Conservation (phyloP, 202 grass and related monocot species). For the Carex sylvatica region DNA sequence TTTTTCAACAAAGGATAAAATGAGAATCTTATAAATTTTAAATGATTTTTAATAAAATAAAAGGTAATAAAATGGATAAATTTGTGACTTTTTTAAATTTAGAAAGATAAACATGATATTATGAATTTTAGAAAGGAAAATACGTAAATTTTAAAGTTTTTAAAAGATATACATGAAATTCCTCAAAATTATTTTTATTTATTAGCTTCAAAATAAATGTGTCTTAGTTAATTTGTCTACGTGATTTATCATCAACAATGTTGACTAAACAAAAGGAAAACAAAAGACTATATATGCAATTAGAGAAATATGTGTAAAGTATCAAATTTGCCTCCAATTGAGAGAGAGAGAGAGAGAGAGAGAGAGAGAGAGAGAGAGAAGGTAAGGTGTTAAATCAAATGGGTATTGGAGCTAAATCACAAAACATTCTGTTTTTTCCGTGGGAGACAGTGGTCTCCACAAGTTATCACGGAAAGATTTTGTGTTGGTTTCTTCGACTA, state of each 20-base stretch:
- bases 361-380: not conserved
- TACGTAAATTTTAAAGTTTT: too few relatives aligned
- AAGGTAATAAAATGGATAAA: too few relatives aligned
- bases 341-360: not conserved
- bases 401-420: slow-evolving; percentile 6
- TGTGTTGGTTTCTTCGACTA: not conserved
- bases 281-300: not conserved
- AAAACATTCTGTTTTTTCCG: not conserved
- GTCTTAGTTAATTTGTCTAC: not conserved
- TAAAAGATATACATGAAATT: not conserved
- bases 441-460: slow-evolving; percentile 1
- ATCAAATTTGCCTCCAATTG: not conserved
- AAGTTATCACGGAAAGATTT: slow-evolving; percentile 18
- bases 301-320: not conserved
- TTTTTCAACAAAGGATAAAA: too few relatives aligned
- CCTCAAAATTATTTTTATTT: not conserved
- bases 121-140: too few relatives aligned
- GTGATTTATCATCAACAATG: not conserved
- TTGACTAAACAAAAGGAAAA: not conserved
- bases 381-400: slow-evolving; percentile 24
- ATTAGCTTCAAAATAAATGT: not conserved
- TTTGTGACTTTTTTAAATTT: too few relatives aligned
- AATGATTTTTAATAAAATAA: too few relatives aligned
- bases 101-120: too few relatives aligned
- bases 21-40: too few relatives aligned